Base-by-base conservation (phyloP, 768 basidiomycete genomes). In the Lactarius psammicola region DNA sequence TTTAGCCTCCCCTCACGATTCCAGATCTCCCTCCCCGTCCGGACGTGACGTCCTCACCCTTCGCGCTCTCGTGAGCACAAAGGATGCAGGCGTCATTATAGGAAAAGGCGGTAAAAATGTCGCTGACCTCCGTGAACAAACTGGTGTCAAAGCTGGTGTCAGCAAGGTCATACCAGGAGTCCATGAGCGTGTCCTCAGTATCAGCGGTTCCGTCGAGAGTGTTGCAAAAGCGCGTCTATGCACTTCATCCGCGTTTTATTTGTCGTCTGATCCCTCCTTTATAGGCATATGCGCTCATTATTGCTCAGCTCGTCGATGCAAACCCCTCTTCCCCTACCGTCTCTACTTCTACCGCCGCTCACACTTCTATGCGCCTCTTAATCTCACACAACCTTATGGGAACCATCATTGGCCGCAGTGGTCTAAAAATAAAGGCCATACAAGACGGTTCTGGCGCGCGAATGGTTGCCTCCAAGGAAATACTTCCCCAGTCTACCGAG, bases 351-450 rank as follows among this genome's bases (percentile, higher is more conserved):
- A 71, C 79, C 70, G 69, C 76, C 58, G 79, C 84, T 59, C 87
- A 90, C 77, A 95, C 95, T 65, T 92, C 95, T 68, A 89, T 99
- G 77, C 93, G 95, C 67, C 94, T 99, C 71, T 84, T 99, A 73
- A 95, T 99, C 81, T 96, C 95, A 54, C 97, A 99, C 81, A 96
- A 98, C 79, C 84, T 99, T 71, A 99, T 99, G 97, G 97, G 97
- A 60, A 95, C 94, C 67, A 91, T 99, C 80, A 98, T 98, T 72
- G 97, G 97, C 71, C 90, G 95, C 70, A 90, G 80, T 61, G 97
- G 97, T 71, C 87, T 93, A 76, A 98, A 97, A 86, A 98, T 99
- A 78, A 98, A 98, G 80, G 92, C 94, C 74, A 98, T 99, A 75
- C 97, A 99, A 76, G 96, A 98, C 77, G 80, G 84, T 56, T 96